Base-by-base conservation (phyloP, 2,329 filamentous ascomycete species). In the Blastomyces emzantsi region DNA sequence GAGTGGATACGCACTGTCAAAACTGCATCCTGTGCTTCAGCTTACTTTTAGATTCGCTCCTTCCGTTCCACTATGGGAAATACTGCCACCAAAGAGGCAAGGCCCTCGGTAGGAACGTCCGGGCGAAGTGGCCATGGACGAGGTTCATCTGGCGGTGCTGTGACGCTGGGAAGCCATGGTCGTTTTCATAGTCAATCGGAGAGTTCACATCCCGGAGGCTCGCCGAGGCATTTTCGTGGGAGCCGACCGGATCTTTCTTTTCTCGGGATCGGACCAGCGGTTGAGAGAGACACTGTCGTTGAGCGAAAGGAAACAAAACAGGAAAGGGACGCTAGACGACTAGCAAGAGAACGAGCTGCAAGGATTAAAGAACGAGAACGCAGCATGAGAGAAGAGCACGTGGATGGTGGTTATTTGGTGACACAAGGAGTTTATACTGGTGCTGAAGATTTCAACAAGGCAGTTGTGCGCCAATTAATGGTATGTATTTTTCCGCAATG, bases 341-440 rank as follows among this genome's bases (percentile, higher is more conserved):
- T 91, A 63, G 93, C 97, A 74, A 89, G 87, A 71, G 93, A 97
- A 75, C 86, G 90, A 56, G 80, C 83, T 19, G 82, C 85, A 47
- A 83, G 94, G 64, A 77, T 88, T 54, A 91, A 91, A 74, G 94
- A 99, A 74, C 85, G 94, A 58, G 92, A 96, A 75, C 84, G 89
- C 68, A 99, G 94, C 72, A 86, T 97, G 79, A 87, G 82, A 67
- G 92, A 97, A 70, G 94, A 99, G 73, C 86, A 92, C 74, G 89
- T 97, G 2, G 94, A 99, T 75, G 94, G 94, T 25, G 94, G 94
- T 28, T 99, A 88, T 77, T 79, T 99, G 58, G 94, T 99, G 41
- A 99, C 94, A 0, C 85, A 96, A 73, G 94, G 94, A 45, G 90
- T 92, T 60, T 99, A 99, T 73, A 93, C 90, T 28, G 92, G 93